Percentiles rank a stretch among this genome's conserved stretches.
phyloP scores from a whole-genome alignment of 331 rosid species.

The Quercus tomentella region DNA sequence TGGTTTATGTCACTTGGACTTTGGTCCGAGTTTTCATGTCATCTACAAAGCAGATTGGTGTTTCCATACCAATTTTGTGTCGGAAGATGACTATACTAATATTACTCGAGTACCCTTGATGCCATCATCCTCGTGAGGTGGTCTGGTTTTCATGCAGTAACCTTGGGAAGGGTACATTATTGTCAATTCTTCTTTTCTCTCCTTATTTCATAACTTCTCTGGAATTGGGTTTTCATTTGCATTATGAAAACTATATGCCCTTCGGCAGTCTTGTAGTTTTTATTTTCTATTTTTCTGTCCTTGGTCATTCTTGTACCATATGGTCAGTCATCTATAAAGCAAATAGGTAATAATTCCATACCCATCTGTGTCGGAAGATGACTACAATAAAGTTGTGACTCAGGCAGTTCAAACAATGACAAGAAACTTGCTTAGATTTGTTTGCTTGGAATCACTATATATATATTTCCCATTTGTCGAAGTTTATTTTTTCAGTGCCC shows the following conservation, averaged over 20 bases:
- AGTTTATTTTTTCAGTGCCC: background rate
- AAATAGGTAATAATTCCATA: conserved; percentile 19
- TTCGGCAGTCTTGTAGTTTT: background rate
- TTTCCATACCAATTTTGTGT: conserved; percentile 42
- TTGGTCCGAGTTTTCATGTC: conserved; percentile 11
- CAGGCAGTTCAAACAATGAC: background rate
- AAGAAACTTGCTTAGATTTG: background rate
- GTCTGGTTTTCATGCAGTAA: conserved; percentile 2
- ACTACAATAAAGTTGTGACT: conserved; percentile 16
- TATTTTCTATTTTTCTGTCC: background rate
- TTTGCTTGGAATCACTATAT: background rate
- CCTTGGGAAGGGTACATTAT: background rate
- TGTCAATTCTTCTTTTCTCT: background rate
- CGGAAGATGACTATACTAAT: conserved; percentile 53
- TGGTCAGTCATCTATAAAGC: conserved; percentile 51
- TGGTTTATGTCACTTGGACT: background rate
- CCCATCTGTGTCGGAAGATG: conserved; percentile 67
- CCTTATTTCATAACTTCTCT: background rate
- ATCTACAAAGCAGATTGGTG: conserved; percentile 51
- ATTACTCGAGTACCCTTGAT: background rate
- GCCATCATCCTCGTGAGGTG: conserved; percentile 5
- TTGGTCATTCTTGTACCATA: background rate
- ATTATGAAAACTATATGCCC: background rate
- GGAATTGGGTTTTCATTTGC: background rate
- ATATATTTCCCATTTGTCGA: background rate